Evolutionary conservation across 805 yeast species (phyloP), one percentile per base, ranked within the genome.

Genomic region (Candida fluviatilis): DNA sequence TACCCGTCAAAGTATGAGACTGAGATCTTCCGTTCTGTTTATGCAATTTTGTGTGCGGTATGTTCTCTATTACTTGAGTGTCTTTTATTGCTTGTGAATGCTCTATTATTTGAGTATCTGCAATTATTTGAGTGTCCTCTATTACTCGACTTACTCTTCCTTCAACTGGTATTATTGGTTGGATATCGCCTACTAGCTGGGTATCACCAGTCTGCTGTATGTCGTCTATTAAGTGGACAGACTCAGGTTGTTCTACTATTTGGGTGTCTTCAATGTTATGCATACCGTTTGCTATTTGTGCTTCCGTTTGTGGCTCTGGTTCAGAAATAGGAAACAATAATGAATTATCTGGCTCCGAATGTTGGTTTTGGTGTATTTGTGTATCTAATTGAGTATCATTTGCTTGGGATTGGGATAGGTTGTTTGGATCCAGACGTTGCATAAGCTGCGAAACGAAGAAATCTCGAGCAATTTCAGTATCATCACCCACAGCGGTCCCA

Each of bases 101-200:
- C 27, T 25, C 36, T 28, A 36, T 28, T 5, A 10, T 25, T 31
- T 44, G 45, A 12, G 38, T 41, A 13, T 37, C 42, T 17, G 18
- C 31, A 5, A 37, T 45, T 15, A 36, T 36, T 23, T 47, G 50
- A 5, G 50, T 41, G 27, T 47, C 50, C 15, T 17, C 19, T 15
- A 29, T 6, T 19, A 14, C 10, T 16, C 15, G 32, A 15, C 6
- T 29, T 10, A 5, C 32, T 29, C 19, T n/a, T n/a, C n/a, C n/a
- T n/a, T 23, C 10, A 23, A 23, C 25, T 23, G 25, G 11, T 10
- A 12, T 7, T 31, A 5, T 3, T 21, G 24, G 8, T 21, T 21
- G 24, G 10, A 21, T 6, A 21, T 21, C 24, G 24, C 10, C 24
- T 21, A 21, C 10, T 21, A 21, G 6, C 10, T 21, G 24, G 24